Conservation (phyloP, 495 filamentous ascomycete genomes). For the Xylaria telfairii region DNA sequence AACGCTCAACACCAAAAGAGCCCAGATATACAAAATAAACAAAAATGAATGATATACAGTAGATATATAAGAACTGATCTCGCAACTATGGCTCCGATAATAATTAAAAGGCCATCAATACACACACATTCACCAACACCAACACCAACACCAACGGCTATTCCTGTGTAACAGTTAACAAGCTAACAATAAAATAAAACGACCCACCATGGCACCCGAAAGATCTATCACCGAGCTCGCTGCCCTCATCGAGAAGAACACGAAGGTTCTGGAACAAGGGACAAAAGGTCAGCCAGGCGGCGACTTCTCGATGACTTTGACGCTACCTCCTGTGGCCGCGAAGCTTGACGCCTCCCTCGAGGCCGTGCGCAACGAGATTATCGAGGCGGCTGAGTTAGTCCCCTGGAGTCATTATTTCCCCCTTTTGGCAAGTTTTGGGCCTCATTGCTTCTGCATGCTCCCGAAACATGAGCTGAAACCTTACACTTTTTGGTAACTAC, state of each 20-base stretch:
- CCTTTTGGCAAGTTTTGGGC: too few relatives aligned
- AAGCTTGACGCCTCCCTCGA: conserved; percentile 24
- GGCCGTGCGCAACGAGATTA: conserved; percentile 25
- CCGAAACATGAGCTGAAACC: too few relatives aligned
- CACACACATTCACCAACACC: neutral
- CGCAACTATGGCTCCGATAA: neutral
- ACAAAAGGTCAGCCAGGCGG: conserved; percentile 29
- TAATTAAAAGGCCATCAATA: neutral
- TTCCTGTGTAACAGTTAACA: neutral
- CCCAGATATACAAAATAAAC: neutral
- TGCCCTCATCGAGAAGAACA: conserved; percentile 29
- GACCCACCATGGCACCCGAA: conserved; percentile 24
- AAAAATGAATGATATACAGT: neutral
- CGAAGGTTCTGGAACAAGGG: conserved; percentile 25
- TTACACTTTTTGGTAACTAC: too few relatives aligned
- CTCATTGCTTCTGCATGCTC: too few relatives aligned
- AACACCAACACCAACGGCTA: neutral
- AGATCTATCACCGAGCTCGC: conserved; percentile 38
- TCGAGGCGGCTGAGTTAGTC: conserved; percentile 37
- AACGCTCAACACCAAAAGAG: neutral
- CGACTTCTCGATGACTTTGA: conserved; percentile 33
- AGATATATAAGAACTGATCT: neutral
- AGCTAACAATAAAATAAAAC: neutral
- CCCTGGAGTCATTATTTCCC: too few relatives aligned
- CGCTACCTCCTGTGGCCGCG: conserved; percentile 20